These are phyloP conservation scores for Tuber calosporum DNA, from an alignment of 495 filamentous ascomycete genomes.

Conservation along the genomic window DNA sequence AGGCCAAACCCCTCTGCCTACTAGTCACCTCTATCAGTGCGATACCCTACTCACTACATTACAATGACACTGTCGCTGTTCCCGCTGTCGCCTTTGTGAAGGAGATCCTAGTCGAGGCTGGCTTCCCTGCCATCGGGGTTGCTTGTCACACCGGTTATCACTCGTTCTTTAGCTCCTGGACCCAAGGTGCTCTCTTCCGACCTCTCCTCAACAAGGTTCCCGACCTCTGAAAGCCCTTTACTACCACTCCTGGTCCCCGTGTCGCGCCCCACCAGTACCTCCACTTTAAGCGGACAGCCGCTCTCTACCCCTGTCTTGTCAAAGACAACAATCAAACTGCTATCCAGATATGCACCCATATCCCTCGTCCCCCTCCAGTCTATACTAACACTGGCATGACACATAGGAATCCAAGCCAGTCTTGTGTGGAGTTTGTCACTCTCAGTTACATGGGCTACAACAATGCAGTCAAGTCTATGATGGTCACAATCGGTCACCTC, in stretches of 20 bases:
- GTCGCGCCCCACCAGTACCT: constrained; percentile 17
- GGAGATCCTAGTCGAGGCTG: constrained; percentile 8
- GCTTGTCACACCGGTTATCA: constrained; percentile 11
- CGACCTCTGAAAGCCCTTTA: constrained; percentile 12
- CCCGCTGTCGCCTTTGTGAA: background rate
- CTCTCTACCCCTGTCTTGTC: background rate
- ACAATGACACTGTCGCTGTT: background rate
- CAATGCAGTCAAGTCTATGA: background rate
- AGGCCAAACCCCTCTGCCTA: background rate
- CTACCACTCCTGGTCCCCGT: constrained; percentile 8
- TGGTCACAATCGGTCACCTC: background rate
- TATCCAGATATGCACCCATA: background rate
- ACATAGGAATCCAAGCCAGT: background rate
- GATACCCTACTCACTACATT: constrained; percentile 6
- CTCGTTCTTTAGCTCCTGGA: constrained; percentile 2
- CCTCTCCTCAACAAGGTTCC: constrained; percentile 9
- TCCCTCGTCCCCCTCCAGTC: background rate
- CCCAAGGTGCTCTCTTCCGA: constrained; percentile 16
- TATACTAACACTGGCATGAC: background rate
- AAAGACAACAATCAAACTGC: background rate
- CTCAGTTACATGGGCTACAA: background rate
- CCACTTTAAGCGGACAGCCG: background rate
- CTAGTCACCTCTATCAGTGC: constrained; percentile 8
- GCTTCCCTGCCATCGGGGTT: constrained; percentile 14
- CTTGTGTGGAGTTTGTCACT: background rate